These are phyloP conservation scores for Aphanomyces astaci DNA, from an alignment of 352 stramenopile species.

Conservation along the genomic window DNA sequence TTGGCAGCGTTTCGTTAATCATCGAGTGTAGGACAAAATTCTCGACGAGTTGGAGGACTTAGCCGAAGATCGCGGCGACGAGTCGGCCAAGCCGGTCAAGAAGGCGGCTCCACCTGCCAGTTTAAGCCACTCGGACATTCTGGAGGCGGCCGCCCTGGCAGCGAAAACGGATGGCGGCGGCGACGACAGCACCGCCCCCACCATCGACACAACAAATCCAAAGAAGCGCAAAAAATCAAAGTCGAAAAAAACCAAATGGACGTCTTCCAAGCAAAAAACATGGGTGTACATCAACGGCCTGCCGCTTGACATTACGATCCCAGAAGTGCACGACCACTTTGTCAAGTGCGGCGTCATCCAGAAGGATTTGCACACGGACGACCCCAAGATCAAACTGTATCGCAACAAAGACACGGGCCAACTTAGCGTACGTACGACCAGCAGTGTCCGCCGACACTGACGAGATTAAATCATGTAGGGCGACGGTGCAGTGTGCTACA, in stretches of 20 bases:
- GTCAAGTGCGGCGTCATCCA: conserved; percentile 92
- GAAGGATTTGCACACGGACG: conserved; percentile 86
- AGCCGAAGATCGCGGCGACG: background rate
- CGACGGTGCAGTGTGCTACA: conserved; percentile 94
- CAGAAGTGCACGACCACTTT: conserved; percentile 92
- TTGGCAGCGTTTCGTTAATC: background rate
- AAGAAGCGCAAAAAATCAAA: conserved; percentile 71
- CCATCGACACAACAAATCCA: conserved; percentile 29
- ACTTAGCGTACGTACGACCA: conserved; percentile 70
- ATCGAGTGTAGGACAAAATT: conserved; percentile 26
- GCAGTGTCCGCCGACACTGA: background rate
- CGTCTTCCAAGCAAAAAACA: conserved; percentile 78
- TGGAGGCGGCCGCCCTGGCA: background rate
- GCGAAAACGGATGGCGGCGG: background rate
- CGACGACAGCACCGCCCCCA: conserved; percentile 5
- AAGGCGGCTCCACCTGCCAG: no score
- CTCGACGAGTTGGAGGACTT: conserved; percentile 37
- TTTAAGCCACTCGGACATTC: no score
- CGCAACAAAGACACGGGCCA: conserved; percentile 71
- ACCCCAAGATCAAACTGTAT: conserved; percentile 96
- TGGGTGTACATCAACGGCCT: conserved; percentile 96
- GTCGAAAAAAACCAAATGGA: conserved; percentile 74
- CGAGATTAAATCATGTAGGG: conserved; percentile 39
- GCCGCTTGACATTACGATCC: conserved; percentile 83
- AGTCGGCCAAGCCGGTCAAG: background rate